Percentiles rank a stretch among this genome's conserved stretches.
Evolutionary conservation across 1,284 basidiomycete species (phyloP).

Genomic region (Porodaedalea pini): DNA sequence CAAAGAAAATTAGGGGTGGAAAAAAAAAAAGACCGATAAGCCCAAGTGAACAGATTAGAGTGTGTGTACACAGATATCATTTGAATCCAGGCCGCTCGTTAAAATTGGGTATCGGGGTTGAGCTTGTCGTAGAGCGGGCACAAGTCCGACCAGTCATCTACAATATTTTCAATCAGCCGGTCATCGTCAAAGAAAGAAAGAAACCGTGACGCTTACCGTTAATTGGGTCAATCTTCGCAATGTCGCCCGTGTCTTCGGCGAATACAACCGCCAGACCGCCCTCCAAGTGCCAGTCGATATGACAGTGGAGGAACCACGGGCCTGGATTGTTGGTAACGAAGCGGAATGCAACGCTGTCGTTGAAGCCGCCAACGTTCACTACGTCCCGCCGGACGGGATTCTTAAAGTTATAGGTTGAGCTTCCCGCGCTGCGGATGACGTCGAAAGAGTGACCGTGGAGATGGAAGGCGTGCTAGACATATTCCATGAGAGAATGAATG

Average conservation of each 20-base stretch:
- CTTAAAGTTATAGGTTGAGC: constrained; percentile 33
- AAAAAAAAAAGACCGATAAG: background rate
- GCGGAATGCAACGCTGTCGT: constrained; percentile 32
- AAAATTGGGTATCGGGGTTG: constrained; percentile 4
- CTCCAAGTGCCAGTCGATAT: constrained; percentile 29
- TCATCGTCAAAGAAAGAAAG: background rate
- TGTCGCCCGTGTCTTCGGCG: constrained; percentile 34
- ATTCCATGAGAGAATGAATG: constrained; percentile 28
- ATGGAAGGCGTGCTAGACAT: constrained; percentile 33
- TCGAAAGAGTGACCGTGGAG: constrained; percentile 37
- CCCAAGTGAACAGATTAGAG: background rate
- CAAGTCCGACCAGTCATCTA: constrained; percentile 7
- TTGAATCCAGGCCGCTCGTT: background rate
- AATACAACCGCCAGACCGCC: constrained; percentile 41
- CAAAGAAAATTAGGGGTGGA: background rate
- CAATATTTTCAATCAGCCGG: background rate
- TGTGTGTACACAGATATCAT: background rate
- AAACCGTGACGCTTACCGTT: constrained; percentile 21
- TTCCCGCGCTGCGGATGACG: constrained; percentile 33
- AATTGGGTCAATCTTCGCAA: constrained; percentile 23
- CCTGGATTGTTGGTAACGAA: constrained; percentile 37
- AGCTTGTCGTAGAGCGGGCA: constrained; percentile 1
- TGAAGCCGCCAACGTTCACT: constrained; percentile 27
- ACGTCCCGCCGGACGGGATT: constrained; percentile 40
- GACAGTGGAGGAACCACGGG: constrained; percentile 19